Conservation (phyloP, 805 yeast species). For the Alloascoidea hylecoeti region DNA sequence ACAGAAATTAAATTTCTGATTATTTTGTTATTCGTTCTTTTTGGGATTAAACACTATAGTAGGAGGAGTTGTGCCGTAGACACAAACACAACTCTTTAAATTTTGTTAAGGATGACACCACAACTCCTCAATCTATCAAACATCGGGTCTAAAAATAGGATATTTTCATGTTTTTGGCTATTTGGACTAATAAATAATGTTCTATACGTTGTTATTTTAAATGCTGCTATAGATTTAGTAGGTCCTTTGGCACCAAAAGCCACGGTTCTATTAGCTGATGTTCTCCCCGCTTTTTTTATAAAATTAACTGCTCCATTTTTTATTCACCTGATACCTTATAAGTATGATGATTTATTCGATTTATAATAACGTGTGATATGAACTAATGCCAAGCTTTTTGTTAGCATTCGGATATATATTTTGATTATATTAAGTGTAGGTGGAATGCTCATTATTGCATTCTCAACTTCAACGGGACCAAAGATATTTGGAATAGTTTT, state of each 20-base stretch:
- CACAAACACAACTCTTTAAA: no score
- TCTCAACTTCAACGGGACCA: constrained; percentile 18
- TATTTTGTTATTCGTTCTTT: no score
- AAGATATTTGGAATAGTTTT: constrained; percentile 56
- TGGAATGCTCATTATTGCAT: constrained; percentile 67
- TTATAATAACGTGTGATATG: neutral
- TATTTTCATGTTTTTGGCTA: constrained; percentile 49
- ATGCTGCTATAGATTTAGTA: constrained; percentile 87
- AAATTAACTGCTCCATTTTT: constrained; percentile 71
- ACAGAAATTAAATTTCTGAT: no score
- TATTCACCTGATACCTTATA: constrained; percentile 51
- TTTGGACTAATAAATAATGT: constrained; percentile 85
- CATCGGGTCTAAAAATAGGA: no score
- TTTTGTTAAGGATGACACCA: no score
- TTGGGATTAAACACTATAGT: no score
- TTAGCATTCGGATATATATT: constrained; percentile 28
- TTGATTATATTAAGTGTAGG: constrained; percentile 43
- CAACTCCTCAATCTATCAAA: no score
- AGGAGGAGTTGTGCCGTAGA: no score
- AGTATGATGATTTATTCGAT: constrained; percentile 3
- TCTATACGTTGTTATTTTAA: constrained; percentile 77
- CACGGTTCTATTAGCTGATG: constrained; percentile 72
- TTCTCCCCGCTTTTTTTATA: constrained; percentile 63
- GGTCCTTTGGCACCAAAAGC: constrained; percentile 80
- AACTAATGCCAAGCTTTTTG: neutral